These are phyloP conservation scores for Meira miltonrushii DNA, from an alignment of 1,284 basidiomycete genomes.

Conservation along the genomic window DNA sequence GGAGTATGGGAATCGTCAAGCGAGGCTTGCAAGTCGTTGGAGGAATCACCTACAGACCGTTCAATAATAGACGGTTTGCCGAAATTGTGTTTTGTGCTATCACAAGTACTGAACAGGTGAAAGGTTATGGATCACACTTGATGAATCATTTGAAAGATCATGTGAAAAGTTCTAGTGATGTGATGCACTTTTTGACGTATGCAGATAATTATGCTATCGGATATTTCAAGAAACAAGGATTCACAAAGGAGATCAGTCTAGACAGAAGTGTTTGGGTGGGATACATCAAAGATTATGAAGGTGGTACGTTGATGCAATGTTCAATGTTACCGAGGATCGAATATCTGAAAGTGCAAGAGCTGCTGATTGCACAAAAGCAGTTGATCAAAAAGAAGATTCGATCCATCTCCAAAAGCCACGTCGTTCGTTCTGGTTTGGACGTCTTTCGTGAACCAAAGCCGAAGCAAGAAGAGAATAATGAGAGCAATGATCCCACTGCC, in stretches of 20 bases:
- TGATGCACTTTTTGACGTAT: slow-evolving; percentile 94
- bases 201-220: slow-evolving; percentile 99
- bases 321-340: slow-evolving; percentile 85
- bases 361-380: slow-evolving; percentile 77
- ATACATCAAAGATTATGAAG: slow-evolving; percentile 99
- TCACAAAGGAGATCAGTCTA: slow-evolving; percentile 92
- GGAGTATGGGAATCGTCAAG: slow-evolving; percentile 89
- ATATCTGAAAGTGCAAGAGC: slow-evolving; percentile 76
- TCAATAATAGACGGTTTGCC: slow-evolving; percentile 87
- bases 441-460: slow-evolving; percentile 59
- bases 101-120: slow-evolving; percentile 91
- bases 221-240: slow-evolving; percentile 98
- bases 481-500: slow-evolving; percentile 17
- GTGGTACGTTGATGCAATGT: slow-evolving; percentile 98
- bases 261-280: slow-evolving; percentile 91
- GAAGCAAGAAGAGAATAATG: slow-evolving; percentile 21
- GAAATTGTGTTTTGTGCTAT: slow-evolving; percentile 99
- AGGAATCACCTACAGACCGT: slow-evolving; percentile 94
- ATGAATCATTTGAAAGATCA: slow-evolving; percentile 99
- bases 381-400: slow-evolving; percentile 71
- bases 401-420: slow-evolving; percentile 76
- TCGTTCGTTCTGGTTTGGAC: slow-evolving; percentile 75
- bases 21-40: slow-evolving; percentile 92
- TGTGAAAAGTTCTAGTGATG: slow-evolving; percentile 70
- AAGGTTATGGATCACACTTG: slow-evolving; percentile 96